phyloP scores from a whole-genome alignment of 2,329 filamentous ascomycete genomes.

The Aspergillus flavus region DNA sequence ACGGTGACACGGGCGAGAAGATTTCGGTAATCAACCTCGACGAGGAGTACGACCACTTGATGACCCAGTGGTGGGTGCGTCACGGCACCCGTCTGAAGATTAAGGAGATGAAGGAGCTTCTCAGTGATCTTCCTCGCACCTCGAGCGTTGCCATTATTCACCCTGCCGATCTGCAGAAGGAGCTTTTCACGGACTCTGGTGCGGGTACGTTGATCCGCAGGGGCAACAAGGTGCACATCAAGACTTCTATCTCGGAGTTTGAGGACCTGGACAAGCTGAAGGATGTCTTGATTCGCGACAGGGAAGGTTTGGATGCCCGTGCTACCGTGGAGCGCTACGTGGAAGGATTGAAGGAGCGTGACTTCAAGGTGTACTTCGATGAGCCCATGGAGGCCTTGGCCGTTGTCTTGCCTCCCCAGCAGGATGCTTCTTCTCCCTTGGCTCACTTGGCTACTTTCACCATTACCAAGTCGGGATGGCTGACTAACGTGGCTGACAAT shows the following conservation, averaged over 20 bases:
- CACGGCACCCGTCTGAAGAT: slow-evolving; percentile 97
- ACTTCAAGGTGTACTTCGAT: slow-evolving; percentile 93
- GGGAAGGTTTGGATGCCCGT: slow-evolving; percentile 77
- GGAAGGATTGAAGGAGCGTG: slow-evolving; percentile 71
- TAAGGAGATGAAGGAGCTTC: slow-evolving; percentile 91
- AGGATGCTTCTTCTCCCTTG: slow-evolving; percentile 60
- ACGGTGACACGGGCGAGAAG: slow-evolving; percentile 90
- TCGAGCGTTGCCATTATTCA: slow-evolving; percentile 98
- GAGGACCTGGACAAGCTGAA: slow-evolving; percentile 76
- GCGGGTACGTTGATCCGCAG: slow-evolving; percentile 90
- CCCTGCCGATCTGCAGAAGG: slow-evolving; percentile 91
- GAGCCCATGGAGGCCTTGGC: slow-evolving; percentile 91
- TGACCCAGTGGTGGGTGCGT: slow-evolving; percentile 92
- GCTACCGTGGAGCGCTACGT: slow-evolving; percentile 87
- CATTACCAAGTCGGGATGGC: slow-evolving; percentile 91
- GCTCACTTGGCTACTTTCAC: slow-evolving; percentile 87
- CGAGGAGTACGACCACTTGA: slow-evolving; percentile 90
- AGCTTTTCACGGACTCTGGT: slow-evolving; percentile 93
- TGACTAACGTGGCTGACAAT: slow-evolving; percentile 93
- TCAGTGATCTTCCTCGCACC: slow-evolving; percentile 84
- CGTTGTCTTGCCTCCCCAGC: slow-evolving; percentile 75
- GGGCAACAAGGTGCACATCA: slow-evolving; percentile 83
- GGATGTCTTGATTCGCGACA: slow-evolving; percentile 77
- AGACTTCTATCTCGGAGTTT: slow-evolving; percentile 72
- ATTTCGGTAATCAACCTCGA: slow-evolving; percentile 97